phyloP scores from a whole-genome alignment of 202 grass and related monocot species.

The Digitaria exilis region DNA sequence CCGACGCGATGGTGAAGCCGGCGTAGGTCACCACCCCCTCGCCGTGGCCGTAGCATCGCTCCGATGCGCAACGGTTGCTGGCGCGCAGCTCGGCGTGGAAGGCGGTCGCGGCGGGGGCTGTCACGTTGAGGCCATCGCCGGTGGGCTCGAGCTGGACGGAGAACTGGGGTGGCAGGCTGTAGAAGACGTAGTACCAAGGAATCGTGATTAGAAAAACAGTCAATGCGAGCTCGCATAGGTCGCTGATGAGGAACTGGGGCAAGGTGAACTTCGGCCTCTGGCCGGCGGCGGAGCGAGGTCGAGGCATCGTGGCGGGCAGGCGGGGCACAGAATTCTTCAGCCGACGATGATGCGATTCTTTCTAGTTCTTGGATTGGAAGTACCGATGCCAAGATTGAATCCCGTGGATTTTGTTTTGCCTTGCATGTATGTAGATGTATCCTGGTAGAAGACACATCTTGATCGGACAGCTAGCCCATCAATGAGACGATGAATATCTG shows the following conservation, averaged over 20 bases:
- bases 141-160: constrained; percentile 24
- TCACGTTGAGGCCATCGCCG: background rate
- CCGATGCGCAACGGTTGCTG: constrained; percentile 24
- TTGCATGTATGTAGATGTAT: too few species aligned
- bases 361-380: background rate
- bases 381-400: background rate
- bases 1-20: constrained; percentile 31
- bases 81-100: constrained; percentile 17
- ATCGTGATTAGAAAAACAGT: accelerated
- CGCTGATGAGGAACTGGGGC: background rate
- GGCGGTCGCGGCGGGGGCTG: background rate
- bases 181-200: constrained; percentile 17
- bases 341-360: background rate
- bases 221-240: background rate
- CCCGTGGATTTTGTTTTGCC: background rate
- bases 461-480: background rate
- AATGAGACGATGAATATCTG: too few species aligned
- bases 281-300: background rate
- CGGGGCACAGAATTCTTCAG: background rate
- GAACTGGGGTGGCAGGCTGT: constrained; percentile 33
- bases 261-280: background rate
- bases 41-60: constrained; percentile 24
- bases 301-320: background rate
- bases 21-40: constrained; percentile 1
- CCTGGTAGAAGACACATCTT: background rate